A percentile compares a stretch with the other conserved stretches of the same genome.
Evolutionary conservation across 2,329 filamentous ascomycete species (phyloP).

Genomic region (Penicillium occitanis): DNA sequence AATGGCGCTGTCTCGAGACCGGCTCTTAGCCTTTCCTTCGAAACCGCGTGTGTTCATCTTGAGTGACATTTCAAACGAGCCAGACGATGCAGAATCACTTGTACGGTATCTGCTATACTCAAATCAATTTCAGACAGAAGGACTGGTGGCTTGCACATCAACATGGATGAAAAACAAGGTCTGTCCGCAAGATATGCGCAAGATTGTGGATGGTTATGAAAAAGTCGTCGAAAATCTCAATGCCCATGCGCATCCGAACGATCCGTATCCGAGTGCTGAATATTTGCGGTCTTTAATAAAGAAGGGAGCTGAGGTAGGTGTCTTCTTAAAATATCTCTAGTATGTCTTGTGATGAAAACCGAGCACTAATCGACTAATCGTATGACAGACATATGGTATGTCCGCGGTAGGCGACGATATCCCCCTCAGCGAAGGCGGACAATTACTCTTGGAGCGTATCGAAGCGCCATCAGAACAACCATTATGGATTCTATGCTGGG

Average conservation of each 20-base stretch:
- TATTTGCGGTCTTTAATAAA: background rate
- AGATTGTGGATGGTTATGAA: constrained; percentile 48
- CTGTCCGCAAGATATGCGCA: constrained; percentile 46
- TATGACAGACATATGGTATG: background rate
- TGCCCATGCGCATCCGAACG: constrained; percentile 47
- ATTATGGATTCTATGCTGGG: constrained; percentile 56
- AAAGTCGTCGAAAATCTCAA: constrained; percentile 42
- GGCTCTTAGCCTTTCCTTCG: background rate
- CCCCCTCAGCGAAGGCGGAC: background rate
- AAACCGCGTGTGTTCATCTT: constrained; percentile 40
- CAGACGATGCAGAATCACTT: constrained; percentile 49
- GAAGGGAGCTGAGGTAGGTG: background rate
- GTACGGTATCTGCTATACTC: constrained; percentile 49
- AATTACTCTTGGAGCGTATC: constrained; percentile 30
- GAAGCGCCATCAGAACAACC: constrained; percentile 40
- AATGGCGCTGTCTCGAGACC: background rate
- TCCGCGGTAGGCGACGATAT: background rate
- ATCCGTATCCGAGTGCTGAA: constrained; percentile 39
- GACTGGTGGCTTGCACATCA: constrained; percentile 49
- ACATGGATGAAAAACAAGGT: constrained; percentile 47
- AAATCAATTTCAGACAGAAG: constrained; percentile 50
- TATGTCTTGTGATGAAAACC: background rate
- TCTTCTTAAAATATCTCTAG: background rate
- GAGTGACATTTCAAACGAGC: constrained; percentile 50
- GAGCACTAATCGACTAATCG: background rate